These are phyloP conservation scores for Rhodotorula graminis DNA, from an alignment of 768 basidiomycete genomes.

Conservation along the genomic window DNA sequence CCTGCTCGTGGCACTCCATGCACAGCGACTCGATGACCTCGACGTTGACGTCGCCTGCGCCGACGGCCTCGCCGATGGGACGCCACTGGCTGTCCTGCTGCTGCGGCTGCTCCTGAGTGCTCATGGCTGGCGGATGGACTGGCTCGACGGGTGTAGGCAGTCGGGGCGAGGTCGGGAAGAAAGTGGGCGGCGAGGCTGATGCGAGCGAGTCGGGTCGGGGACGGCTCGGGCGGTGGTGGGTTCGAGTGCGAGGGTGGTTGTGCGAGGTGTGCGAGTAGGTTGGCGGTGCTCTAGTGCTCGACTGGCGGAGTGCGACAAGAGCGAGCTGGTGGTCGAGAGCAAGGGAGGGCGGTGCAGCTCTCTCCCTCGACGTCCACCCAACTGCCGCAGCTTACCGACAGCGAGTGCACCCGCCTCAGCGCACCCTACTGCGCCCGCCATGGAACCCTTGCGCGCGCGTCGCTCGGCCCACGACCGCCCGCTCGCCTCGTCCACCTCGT, in stretches of 20 bases:
- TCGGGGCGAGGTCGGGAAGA: too few relatives aligned
- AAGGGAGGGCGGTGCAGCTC: too few relatives aligned
- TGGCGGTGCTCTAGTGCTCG: too few relatives aligned
- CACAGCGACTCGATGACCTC: slow-evolving; percentile 73
- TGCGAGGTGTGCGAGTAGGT: too few relatives aligned
- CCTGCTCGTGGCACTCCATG: slow-evolving; percentile 91
- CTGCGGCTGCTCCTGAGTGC: not conserved
- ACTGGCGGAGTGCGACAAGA: too few relatives aligned
- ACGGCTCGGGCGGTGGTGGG: not conserved
- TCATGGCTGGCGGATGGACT: too few relatives aligned
- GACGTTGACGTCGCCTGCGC: slow-evolving; percentile 34
- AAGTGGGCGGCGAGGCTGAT: not conserved
- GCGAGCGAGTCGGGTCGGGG: not conserved
- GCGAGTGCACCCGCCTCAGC: not conserved
- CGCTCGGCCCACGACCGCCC: not conserved
- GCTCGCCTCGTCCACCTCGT: not conserved
- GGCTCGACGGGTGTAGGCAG: too few relatives aligned
- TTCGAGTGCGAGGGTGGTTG: not conserved
- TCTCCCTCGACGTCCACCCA: too few relatives aligned
- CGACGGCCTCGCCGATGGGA: slow-evolving; percentile 34
- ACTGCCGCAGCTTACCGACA: too few relatives aligned
- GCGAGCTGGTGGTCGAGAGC: too few relatives aligned
- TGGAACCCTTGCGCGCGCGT: not conserved
- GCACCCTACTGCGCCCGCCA: not conserved
- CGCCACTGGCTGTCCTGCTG: slow-evolving; percentile 16